A percentile compares a stretch with the other conserved stretches of the same genome.
phyloP scores from a whole-genome alignment of 768 basidiomycete species.

The Russula sp. region DNA sequence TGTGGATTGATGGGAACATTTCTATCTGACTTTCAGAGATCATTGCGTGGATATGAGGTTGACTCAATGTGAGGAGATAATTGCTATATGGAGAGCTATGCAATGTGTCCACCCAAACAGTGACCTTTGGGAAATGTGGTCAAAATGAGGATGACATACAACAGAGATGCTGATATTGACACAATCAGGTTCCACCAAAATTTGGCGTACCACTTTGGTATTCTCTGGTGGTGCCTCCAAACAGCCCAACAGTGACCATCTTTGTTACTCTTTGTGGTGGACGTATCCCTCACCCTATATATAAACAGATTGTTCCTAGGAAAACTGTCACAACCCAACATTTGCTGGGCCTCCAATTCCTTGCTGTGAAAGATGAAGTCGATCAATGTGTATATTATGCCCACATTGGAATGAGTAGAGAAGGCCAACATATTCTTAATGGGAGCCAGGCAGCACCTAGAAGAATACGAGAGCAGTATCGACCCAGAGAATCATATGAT shows the following conservation, averaged over 20 bases:
- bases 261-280: neutral
- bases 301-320: neutral
- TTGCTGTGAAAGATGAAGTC: neutral
- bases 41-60: neutral
- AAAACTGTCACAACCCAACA: neutral
- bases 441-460: neutral
- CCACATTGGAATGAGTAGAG: too few species aligned
- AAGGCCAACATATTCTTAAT: neutral
- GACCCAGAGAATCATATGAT: neutral
- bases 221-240: neutral
- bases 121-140: neutral
- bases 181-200: neutral
- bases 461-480: neutral
- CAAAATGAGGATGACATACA: neutral
- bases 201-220: neutral
- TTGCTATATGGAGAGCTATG: neutral
- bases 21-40: neutral
- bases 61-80: neutral
- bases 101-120: neutral
- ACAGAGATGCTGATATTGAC: neutral
- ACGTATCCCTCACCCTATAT: neutral
- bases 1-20: neutral
- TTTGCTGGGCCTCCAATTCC: neutral
- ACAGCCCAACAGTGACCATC: neutral
- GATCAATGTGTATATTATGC: neutral